A percentile compares a stretch with the other conserved stretches of the same genome.
Conservation (phyloP, 208 protist species). For the Trypanosoma cruzi region DNA sequence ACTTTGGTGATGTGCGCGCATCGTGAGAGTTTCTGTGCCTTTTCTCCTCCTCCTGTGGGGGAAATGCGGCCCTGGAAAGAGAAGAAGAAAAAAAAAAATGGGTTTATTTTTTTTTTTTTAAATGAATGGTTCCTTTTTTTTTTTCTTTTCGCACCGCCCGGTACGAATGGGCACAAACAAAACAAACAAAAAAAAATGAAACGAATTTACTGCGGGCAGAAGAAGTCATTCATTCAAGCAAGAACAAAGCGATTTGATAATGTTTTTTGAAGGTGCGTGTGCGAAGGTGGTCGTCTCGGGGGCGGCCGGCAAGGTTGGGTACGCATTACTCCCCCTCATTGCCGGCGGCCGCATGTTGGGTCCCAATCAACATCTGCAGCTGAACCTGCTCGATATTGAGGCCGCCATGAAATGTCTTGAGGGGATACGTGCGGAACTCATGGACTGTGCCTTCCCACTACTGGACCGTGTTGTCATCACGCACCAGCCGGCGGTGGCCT, state of each 20-base stretch:
- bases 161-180: too few relatives aligned
- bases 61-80: constrained; percentile 4
- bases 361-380: constrained; percentile 80
- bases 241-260: constrained; percentile 2
- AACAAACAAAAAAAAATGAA: too few relatives aligned
- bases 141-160: too few relatives aligned
- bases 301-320: constrained; percentile 97
- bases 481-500: constrained; percentile 73
- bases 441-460: constrained; percentile 94
- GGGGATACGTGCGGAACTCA: constrained; percentile 93
- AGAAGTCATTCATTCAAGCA: too few relatives aligned
- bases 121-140: too few relatives aligned
- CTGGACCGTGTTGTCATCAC: constrained; percentile 81
- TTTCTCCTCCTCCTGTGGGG: too few relatives aligned
- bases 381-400: constrained; percentile 92
- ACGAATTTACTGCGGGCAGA: too few relatives aligned
- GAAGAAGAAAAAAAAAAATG: not conserved
- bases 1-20: too few relatives aligned
- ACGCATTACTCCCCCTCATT: constrained; percentile 94
- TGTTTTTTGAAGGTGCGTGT: constrained; percentile 22
- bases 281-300: constrained; percentile 93
- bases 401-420: constrained; percentile 74
- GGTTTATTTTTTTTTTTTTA: not conserved
- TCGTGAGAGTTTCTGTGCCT: too few relatives aligned
- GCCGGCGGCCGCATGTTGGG: constrained; percentile 94